Conservation (phyloP, 1,139 yeast species). For the Yamadazyma siamensis region DNA sequence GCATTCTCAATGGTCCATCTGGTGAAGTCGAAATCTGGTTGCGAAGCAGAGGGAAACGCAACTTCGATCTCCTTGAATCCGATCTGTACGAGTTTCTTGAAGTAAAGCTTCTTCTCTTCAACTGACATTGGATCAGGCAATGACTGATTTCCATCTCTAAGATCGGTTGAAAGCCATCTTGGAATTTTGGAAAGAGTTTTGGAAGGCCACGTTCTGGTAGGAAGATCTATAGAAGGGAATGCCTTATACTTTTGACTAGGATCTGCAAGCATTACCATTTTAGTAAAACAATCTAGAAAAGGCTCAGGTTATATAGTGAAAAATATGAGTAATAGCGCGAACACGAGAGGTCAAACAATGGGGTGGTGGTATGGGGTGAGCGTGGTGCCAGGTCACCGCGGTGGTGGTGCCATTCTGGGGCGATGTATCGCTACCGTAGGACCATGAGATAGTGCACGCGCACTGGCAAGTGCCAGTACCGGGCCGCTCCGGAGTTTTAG, state of each 20-base stretch:
- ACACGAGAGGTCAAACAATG: too few species aligned
- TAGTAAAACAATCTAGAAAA: too few species aligned
- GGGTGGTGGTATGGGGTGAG: too few species aligned
- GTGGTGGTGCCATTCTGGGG: too few species aligned
- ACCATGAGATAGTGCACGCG: too few species aligned
- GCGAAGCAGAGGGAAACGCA: conserved; percentile 48
- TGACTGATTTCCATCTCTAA: conserved; percentile 49
- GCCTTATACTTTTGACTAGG: conserved; percentile 41
- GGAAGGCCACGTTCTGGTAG: conserved; percentile 44
- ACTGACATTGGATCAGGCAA: conserved; percentile 51
- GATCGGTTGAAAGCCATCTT: conserved; percentile 49
- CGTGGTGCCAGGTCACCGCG: too few species aligned
- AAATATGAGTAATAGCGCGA: too few species aligned
- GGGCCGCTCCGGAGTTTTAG: too few species aligned
- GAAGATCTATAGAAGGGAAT: conserved; percentile 35
- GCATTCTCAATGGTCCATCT: conserved; percentile 46
- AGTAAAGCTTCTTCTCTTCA: conserved; percentile 42
- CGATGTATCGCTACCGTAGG: too few species aligned
- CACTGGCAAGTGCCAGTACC: too few species aligned
- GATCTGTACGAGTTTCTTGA: conserved; percentile 41
- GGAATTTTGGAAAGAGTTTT: conserved; percentile 40
- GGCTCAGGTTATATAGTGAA: too few species aligned
- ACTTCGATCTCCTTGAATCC: conserved; percentile 51
- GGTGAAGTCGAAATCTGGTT: conserved; percentile 49
- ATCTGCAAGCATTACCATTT: conserved; percentile 33